Conservation (phyloP, 306 rosid species). For the Parietaria judaica region DNA sequence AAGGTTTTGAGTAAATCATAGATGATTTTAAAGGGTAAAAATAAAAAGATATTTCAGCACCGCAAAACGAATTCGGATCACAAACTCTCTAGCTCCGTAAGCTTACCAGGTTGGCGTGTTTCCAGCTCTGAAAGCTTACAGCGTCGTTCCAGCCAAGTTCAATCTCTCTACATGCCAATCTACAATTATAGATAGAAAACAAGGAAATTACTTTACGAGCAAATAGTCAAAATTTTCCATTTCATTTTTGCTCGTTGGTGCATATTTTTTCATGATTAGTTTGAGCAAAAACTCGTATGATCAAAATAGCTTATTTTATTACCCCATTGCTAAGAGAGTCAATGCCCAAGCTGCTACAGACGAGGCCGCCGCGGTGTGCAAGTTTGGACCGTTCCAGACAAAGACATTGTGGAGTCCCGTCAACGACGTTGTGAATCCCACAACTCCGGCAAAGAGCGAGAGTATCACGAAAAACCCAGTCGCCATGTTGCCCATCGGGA, state of each 20-base stretch:
- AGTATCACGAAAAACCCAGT: constrained; percentile 68
- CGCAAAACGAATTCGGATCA: too few relatives aligned
- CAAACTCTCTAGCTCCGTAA: not conserved
- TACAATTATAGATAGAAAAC: constrained; percentile 20
- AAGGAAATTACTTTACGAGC: not conserved
- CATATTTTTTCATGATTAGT: too few relatives aligned
- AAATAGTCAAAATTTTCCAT: not conserved
- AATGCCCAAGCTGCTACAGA: constrained; percentile 58
- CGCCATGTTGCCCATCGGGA: constrained; percentile 79
- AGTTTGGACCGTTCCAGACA: constrained; percentile 38
- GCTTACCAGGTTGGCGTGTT: constrained; percentile 61
- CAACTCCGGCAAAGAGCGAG: constrained; percentile 78
- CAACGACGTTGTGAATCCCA: constrained; percentile 67
- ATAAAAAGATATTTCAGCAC: too few relatives aligned
- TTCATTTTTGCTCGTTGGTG: not conserved
- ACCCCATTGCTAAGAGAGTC: constrained; percentile 93
- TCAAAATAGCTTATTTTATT: not conserved
- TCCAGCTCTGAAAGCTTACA: constrained; percentile 30
- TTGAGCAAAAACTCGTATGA: not conserved
- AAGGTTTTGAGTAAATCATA: too few relatives aligned
- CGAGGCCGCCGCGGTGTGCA: constrained; percentile 61
- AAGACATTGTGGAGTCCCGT: constrained; percentile 51
- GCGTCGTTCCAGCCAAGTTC: constrained; percentile 53
- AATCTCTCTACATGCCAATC: constrained; percentile 90
- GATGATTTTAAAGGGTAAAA: too few relatives aligned